Evolutionary conservation across 2,329 filamentous ascomycete species (phyloP).

Genomic region (Trematosphaeria pertusa): DNA sequence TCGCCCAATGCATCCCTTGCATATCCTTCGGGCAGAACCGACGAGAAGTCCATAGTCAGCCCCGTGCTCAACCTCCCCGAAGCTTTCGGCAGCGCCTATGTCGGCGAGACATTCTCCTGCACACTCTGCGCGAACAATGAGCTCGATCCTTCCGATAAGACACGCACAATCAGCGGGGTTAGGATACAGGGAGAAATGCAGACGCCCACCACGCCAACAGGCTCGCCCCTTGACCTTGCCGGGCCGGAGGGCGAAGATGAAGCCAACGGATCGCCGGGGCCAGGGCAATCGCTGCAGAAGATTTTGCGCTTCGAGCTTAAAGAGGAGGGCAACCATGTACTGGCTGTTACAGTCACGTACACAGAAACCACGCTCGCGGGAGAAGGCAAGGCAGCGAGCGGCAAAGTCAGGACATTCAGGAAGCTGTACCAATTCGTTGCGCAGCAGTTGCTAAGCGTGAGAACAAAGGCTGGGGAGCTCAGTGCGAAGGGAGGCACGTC

Average conservation of each 20-base stretch:
- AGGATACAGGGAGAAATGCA: conserved; percentile 93
- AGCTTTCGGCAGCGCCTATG: conserved; percentile 92
- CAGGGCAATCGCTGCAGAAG: conserved; percentile 76
- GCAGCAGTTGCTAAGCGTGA: conserved; percentile 85
- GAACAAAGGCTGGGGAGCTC: conserved; percentile 82
- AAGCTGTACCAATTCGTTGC: conserved; percentile 98
- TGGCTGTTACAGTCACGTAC: conserved; percentile 93
- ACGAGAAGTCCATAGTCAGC: conserved; percentile 63
- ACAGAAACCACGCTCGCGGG: conserved; percentile 75
- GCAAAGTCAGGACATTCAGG: conserved; percentile 81
- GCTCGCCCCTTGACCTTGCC: conserved; percentile 65
- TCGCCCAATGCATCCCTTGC: conserved; percentile 70
- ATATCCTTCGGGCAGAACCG: conserved; percentile 64
- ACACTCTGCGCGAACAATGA: conserved; percentile 97
- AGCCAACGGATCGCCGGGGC: conserved; percentile 51
- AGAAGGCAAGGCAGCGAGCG: conserved; percentile 56
- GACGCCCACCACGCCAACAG: conserved; percentile 75
- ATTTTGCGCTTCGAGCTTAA: conserved; percentile 87
- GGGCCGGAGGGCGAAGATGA: conserved; percentile 52
- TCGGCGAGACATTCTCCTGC: conserved; percentile 93
- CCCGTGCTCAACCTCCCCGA: conserved; percentile 81
- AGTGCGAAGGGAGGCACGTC: conserved; percentile 51
- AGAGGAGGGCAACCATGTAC: conserved; percentile 91
- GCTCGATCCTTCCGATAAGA: conserved; percentile 50
- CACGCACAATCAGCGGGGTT: conserved; percentile 71